phyloP scores from a whole-genome alignment of 2,329 filamentous ascomycete species.

The Thermothelomyces thermophilus region DNA sequence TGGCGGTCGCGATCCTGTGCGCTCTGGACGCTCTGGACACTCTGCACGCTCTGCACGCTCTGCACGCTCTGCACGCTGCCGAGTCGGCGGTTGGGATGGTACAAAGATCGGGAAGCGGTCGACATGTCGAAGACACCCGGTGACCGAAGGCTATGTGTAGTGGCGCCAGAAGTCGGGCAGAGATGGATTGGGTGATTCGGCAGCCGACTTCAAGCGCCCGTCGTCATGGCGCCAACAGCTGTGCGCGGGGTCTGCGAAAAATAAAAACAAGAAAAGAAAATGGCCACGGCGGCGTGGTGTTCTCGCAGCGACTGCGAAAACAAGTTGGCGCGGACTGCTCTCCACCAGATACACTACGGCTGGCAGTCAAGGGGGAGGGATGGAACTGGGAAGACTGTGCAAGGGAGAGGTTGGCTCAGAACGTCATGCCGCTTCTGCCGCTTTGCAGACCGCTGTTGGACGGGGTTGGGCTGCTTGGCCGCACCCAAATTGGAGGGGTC shows the following conservation, averaged over 20 bases:
- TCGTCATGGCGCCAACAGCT: constrained; percentile 6
- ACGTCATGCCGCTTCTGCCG: constrained; percentile 20
- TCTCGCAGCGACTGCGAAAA: background rate
- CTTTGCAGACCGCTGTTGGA: background rate
- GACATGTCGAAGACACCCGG: constrained; percentile 37
- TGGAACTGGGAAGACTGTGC: background rate
- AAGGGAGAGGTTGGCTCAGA: constrained; percentile 6
- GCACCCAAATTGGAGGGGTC: background rate
- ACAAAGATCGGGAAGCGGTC: constrained; percentile 43
- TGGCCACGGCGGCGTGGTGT: too few relatives aligned
- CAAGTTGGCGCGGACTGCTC: background rate
- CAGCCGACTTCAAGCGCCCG: constrained; percentile 3
- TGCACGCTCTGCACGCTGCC: constrained; percentile 21
- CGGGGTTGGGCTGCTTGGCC: background rate
- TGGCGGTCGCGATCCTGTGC: constrained; percentile 33
- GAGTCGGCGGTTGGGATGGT: constrained; percentile 39
- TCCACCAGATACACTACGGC: background rate
- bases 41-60: constrained; percentile 18
- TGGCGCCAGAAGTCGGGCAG: background rate
- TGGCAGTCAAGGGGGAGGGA: background rate
- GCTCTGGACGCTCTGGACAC: constrained; percentile 15
- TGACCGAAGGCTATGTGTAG: background rate
- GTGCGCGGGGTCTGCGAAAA: background rate
- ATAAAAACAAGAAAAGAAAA: background rate
- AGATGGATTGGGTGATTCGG: background rate